Conservation (phyloP, 495 filamentous ascomycete genomes). For the Amphirosellinia nigrospora region DNA sequence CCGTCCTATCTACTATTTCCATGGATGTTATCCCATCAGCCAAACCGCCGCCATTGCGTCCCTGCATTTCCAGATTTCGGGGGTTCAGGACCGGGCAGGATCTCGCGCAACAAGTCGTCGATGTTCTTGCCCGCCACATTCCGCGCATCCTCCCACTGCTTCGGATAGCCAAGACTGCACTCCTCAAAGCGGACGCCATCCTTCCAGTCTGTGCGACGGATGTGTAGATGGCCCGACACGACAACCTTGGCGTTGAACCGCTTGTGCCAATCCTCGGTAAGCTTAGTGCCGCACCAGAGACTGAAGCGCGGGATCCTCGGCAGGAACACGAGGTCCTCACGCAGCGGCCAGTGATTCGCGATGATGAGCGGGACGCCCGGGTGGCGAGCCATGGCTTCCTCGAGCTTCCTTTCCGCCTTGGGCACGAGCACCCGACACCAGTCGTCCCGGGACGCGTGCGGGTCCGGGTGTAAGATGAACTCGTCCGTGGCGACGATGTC, state of each 20-base stretch:
- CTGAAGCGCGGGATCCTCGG: slow-evolving; percentile 41
- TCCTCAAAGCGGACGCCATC: slow-evolving; percentile 43
- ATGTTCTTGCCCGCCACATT: slow-evolving; percentile 31
- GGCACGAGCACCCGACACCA: slow-evolving; percentile 36
- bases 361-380: slow-evolving; percentile 33
- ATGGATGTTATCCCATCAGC: slow-evolving; percentile 19
- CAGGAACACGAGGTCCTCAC: slow-evolving; percentile 43
- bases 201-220: slow-evolving; percentile 45
- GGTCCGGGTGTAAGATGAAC: slow-evolving; percentile 42
- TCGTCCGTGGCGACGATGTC: slow-evolving; percentile 44
- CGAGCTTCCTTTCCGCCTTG: slow-evolving; percentile 32
- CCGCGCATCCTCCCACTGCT: slow-evolving; percentile 41
- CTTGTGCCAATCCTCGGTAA: slow-evolving; percentile 41
- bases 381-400: slow-evolving; percentile 19
- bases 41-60: slow-evolving; percentile 37
- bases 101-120: slow-evolving; percentile 42
- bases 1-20: not conserved
- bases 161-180: slow-evolving; percentile 42
- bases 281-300: slow-evolving; percentile 44
- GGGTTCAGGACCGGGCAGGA: slow-evolving; percentile 37
- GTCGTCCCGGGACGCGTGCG: slow-evolving; percentile 38
- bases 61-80: slow-evolving; percentile 31
- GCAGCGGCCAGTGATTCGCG: slow-evolving; percentile 45
- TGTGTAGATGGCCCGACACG: slow-evolving; percentile 41
- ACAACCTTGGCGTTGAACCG: slow-evolving; percentile 43